These are phyloP conservation scores for Amniculicola lignicola DNA, from an alignment of 495 filamentous ascomycete species.

Conservation along the genomic window DNA sequence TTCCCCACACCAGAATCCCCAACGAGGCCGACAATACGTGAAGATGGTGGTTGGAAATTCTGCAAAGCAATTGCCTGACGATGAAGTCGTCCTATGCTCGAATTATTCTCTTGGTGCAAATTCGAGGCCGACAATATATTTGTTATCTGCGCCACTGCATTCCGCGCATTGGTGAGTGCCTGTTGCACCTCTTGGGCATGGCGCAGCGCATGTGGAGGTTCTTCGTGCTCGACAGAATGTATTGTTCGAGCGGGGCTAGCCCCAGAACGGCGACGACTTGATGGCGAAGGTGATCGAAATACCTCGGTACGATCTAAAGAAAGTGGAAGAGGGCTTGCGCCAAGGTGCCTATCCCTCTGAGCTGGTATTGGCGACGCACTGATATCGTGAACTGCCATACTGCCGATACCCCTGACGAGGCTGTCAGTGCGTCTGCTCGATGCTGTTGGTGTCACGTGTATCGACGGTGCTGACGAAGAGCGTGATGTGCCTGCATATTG, in stretches of 20 bases:
- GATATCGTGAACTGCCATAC: background rate
- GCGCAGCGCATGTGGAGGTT: conserved; percentile 39
- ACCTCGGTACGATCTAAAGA: background rate
- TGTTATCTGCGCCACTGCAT: conserved; percentile 32
- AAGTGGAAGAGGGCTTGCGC: background rate
- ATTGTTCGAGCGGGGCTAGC: background rate
- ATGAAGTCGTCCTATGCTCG: conserved; percentile 39
- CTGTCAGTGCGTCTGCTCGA: conserved; percentile 5
- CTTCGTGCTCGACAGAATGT: conserved; percentile 40
- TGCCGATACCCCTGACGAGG: conserved; percentile 4
- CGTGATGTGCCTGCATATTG: background rate
- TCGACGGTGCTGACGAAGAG: conserved; percentile 4
- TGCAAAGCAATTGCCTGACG: conserved; percentile 34
- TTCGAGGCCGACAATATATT: conserved; percentile 37
- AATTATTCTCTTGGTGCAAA: conserved; percentile 38
- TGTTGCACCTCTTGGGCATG: conserved; percentile 39
- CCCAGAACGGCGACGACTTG: conserved; percentile 14
- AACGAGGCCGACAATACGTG: conserved; percentile 43
- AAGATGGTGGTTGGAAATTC: conserved; percentile 39
- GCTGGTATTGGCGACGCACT: background rate
- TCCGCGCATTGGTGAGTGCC: conserved; percentile 35
- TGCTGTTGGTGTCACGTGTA: conserved; percentile 9
- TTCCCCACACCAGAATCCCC: conserved; percentile 47
- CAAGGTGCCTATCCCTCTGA: background rate
- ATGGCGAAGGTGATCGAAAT: conserved; percentile 13